Evolutionary conservation across 352 stramenopile species (phyloP), one percentile per base, ranked within the genome.

Genomic region (Globisporangium takayamanum): DNA sequence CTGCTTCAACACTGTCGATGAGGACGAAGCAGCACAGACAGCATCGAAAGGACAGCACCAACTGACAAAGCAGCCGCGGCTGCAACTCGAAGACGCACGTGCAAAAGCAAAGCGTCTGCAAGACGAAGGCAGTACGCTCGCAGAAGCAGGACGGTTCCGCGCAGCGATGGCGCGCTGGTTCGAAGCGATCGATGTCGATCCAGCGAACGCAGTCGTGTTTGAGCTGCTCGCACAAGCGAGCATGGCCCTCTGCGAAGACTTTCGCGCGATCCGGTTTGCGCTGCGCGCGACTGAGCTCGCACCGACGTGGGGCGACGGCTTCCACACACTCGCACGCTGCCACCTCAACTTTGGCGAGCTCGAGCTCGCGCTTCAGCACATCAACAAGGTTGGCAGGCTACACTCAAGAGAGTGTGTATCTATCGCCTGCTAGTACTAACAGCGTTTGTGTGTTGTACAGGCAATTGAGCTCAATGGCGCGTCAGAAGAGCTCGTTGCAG

Each of bases 341-440:
- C 85, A 92, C 15, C 55, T 92, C 26, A 94, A 94, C 57, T 92
- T 84, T 64, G 85, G 85, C 5, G 85, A 94, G 61, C 61, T 94
- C 15, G 62, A 80, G 16, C 57, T 94, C n/a, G 80, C 84, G 6
- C 57, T 66, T 10, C 18, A 68, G 10, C 78, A 80, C 57, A 60
- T 91, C 30, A 36, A 70, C 18, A 69, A 78, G 72, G 83, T 89
- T 47, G 3, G 55, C 26, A 5, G 44, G 28, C 3, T 33, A 33
- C 28, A 6, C 28, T 3, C 28, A 33, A 33, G 28, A 33, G 28
- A 33, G 3, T 33, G 28, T 33, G 28, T 6, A 5, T 33, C 28
- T 22, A 22, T 22, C 22, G 22, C 22, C 22, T 33, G 28, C 28
- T 33, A 33, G 28, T 7, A 39, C 33, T 39, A 39, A 14, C 33